Evolutionary conservation across 2,329 filamentous ascomycete genomes (phyloP), one percentile per base, ranked within the genome.

Genomic region (Sporothrix curviconia): DNA sequence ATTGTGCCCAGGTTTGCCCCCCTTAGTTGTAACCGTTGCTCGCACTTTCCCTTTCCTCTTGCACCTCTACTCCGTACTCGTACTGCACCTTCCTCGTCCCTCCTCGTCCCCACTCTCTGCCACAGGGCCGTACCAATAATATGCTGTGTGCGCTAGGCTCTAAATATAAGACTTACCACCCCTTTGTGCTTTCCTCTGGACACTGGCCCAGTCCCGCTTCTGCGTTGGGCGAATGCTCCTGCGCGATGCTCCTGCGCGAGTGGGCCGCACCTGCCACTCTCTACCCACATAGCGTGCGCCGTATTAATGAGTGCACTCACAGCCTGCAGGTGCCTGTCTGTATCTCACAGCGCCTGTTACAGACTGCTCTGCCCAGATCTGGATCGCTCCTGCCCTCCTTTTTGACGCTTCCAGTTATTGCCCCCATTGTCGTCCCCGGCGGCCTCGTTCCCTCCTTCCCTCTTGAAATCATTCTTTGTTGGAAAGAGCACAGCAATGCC

Each of bases 161-260:
- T 56, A 60, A 59, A 56, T 60, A 58, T 54, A 55, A 43, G 52
- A 49, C 55, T 49, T 40, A 53, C 55, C 52, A 52, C 25, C 32
- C 44, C 47, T 17, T 24, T 55, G 28, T 40, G 28, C 9, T 46
- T 40, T 25, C 22, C 15, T 36, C 14, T 34, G 49, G 30, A 19
- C 46, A 22, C 46, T 50, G 44, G 25, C 36, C 46, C 46, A 50
- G 46, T 43, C 51, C 51, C 28, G 42, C 22, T 42, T 37, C 37
- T 54, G 30, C 19, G 46, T 49, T n/a, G n/a, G n/a, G n/a, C n/a
- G n/a, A n/a, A n/a, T n/a, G n/a, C n/a, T n/a, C n/a, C n/a, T n/a
- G n/a, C n/a, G n/a, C n/a, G n/a, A n/a, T 43, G 49, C 36, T 53
- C n/a, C 37, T 40, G 50, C 50, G 43, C 22, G 24, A 24, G 52